These are phyloP conservation scores for Syncephalastrum sp. DNA, from an alignment of 371 early-diverging fungal species.

Conservation along the genomic window DNA sequence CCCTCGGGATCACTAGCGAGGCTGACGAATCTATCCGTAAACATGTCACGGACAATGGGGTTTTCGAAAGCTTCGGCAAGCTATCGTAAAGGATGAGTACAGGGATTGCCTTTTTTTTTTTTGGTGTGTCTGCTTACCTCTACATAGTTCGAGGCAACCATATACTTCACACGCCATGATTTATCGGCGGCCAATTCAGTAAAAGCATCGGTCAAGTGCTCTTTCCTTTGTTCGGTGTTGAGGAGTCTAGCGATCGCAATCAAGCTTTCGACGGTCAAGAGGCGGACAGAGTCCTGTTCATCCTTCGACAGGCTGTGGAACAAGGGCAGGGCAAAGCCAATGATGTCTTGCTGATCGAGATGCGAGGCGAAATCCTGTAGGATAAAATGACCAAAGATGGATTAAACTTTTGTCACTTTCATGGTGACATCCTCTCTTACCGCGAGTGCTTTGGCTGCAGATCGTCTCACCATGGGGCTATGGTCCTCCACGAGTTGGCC, in stretches of 20 bases:
- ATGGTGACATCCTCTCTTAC: slow-evolving; percentile 36
- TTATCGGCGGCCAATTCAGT: slow-evolving; percentile 84
- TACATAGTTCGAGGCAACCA: slow-evolving; percentile 96
- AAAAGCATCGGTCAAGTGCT: slow-evolving; percentile 72
- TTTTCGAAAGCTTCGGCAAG: slow-evolving; percentile 80
- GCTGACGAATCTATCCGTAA: slow-evolving; percentile 73
- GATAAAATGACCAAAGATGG: no score
- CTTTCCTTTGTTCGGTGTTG: slow-evolving; percentile 72
- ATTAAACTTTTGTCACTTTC: no score
- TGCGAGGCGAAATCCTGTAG: not conserved
- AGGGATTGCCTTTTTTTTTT: not conserved
- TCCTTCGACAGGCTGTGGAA: slow-evolving; percentile 81
- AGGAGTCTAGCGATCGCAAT: slow-evolving; percentile 88
- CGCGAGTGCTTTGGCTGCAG: slow-evolving; percentile 88
- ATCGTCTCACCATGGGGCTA: slow-evolving; percentile 97
- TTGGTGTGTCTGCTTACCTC: slow-evolving; percentile 49
- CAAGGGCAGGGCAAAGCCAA: slow-evolving; percentile 75
- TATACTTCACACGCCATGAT: slow-evolving; percentile 97
- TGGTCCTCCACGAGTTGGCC: slow-evolving; percentile 87
- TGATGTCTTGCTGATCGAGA: slow-evolving; percentile 49
- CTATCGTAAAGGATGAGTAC: slow-evolving; percentile 31
- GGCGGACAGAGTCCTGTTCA: slow-evolving; percentile 95
- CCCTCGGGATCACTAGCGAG: slow-evolving; percentile 94
- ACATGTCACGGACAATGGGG: slow-evolving; percentile 72
- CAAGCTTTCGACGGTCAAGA: slow-evolving; percentile 90